phyloP scores from a whole-genome alignment of 73 alveolate genomes.

The Paramecium primaurelia region DNA sequence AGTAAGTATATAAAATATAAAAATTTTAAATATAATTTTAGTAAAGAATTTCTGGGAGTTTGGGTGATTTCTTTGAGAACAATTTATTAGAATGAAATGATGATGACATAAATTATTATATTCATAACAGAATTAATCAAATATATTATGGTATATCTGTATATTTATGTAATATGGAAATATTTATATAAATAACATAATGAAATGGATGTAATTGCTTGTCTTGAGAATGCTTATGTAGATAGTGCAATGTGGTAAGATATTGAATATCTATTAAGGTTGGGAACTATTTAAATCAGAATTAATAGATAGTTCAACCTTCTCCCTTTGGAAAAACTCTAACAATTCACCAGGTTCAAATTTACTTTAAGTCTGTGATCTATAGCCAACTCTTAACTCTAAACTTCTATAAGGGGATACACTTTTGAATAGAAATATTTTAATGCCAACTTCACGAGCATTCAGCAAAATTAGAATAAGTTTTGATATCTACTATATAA shows the following conservation, averaged over 20 bases:
- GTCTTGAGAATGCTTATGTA: not conserved
- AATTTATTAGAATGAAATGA: not conserved
- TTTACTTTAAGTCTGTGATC: not conserved
- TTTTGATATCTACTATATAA: not conserved
- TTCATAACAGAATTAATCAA: constrained; percentile 2
- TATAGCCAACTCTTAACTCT: not conserved
- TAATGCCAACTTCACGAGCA: not conserved
- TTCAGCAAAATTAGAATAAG: constrained; percentile 6
- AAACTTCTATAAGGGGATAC: not conserved
- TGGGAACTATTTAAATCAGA: constrained; percentile 15
- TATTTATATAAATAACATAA: not conserved
- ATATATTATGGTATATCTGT: not conserved
- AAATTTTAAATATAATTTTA: not conserved
- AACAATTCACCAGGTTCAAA: not conserved
- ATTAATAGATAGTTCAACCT: not conserved
- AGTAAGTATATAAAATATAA: not conserved
- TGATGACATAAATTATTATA: not conserved
- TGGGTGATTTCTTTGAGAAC: not conserved
- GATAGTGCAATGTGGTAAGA: not conserved
- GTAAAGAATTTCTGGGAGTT: not conserved
- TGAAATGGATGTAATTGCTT: not conserved
- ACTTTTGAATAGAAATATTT: not conserved
- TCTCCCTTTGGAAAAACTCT: not conserved
- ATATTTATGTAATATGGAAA: not conserved
- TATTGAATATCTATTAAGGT: not conserved